Evolutionary conservation across 2,329 filamentous ascomycete genomes (phyloP).

Genomic region (Fusarium citri): DNA sequence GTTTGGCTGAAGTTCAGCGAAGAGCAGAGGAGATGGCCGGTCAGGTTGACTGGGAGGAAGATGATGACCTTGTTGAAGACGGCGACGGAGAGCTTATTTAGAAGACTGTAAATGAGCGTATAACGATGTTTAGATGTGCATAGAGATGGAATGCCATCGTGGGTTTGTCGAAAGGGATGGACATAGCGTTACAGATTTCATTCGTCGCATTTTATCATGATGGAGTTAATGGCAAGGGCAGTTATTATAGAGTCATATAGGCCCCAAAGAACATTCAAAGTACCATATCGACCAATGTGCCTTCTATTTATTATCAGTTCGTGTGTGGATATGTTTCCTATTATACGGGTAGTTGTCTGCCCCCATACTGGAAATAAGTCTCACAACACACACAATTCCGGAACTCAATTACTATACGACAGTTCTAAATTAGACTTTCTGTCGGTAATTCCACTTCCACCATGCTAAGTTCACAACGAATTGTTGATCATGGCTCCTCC

Average conservation of each 20-base stretch:
- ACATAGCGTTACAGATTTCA: slow-evolving; percentile 18
- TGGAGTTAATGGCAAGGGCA: slow-evolving; percentile 6
- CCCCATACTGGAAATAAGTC: background rate
- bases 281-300: background rate
- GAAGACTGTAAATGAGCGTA: background rate
- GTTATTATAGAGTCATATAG: background rate
- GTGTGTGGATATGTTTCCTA: background rate
- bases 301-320: background rate
- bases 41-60: slow-evolving; percentile 72
- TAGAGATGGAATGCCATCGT: slow-evolving; percentile 15
- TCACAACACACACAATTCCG: background rate
- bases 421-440: background rate
- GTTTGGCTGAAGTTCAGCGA: slow-evolving; percentile 77
- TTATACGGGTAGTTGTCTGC: background rate
- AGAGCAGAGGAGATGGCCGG: slow-evolving; percentile 63
- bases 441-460: background rate
- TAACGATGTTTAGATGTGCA: background rate
- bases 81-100: slow-evolving; percentile 34
- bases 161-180: slow-evolving; percentile 6
- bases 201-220: background rate
- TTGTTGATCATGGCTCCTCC: background rate
- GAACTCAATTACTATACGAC: background rate
- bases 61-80: slow-evolving; percentile 56
- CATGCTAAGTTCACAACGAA: background rate
- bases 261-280: background rate